phyloP scores from a whole-genome alignment of 2,329 filamentous ascomycete genomes.

The Nannizziopsis arthrosporioides region DNA sequence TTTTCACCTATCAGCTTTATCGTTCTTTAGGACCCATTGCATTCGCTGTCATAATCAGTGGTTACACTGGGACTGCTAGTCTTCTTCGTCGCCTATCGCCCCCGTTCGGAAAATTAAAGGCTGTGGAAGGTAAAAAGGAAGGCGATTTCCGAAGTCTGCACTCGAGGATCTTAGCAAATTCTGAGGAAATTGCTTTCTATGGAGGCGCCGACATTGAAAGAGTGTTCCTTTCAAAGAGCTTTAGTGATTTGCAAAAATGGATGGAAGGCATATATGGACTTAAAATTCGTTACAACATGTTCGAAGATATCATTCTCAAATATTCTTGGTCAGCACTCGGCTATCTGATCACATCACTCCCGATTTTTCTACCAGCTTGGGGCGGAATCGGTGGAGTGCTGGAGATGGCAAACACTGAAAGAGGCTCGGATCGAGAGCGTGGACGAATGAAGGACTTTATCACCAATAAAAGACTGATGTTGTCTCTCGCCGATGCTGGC shows the following conservation, averaged over 20 bases:
- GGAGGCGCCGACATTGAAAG: constrained; percentile 92
- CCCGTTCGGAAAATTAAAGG: constrained; percentile 92
- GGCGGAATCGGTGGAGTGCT: constrained; percentile 66
- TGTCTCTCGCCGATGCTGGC: constrained; percentile 89
- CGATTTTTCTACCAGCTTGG: constrained; percentile 90
- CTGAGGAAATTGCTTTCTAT: constrained; percentile 96
- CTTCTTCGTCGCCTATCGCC: constrained; percentile 79
- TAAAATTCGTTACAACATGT: constrained; percentile 96
- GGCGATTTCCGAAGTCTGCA: constrained; percentile 90
- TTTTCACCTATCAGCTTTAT: constrained; percentile 97
- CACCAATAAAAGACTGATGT: constrained; percentile 96
- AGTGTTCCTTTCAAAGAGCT: constrained; percentile 79
- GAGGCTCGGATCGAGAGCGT: constrained; percentile 52
- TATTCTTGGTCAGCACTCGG: constrained; percentile 98
- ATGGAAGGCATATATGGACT: constrained; percentile 98
- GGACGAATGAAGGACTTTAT: constrained; percentile 97
- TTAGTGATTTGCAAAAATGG: constrained; percentile 84
- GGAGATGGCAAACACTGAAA: constrained; percentile 45
- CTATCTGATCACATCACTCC: constrained; percentile 83
- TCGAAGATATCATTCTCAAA: constrained; percentile 95
- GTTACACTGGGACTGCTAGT: constrained; percentile 89
- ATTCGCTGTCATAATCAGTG: constrained; percentile 71
- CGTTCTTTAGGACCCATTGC: constrained; percentile 81
- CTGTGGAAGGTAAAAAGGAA: constrained; percentile 87
- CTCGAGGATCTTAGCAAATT: constrained; percentile 85